phyloP scores from a whole-genome alignment of 441 rosid species.

The Kokia cookei region DNA sequence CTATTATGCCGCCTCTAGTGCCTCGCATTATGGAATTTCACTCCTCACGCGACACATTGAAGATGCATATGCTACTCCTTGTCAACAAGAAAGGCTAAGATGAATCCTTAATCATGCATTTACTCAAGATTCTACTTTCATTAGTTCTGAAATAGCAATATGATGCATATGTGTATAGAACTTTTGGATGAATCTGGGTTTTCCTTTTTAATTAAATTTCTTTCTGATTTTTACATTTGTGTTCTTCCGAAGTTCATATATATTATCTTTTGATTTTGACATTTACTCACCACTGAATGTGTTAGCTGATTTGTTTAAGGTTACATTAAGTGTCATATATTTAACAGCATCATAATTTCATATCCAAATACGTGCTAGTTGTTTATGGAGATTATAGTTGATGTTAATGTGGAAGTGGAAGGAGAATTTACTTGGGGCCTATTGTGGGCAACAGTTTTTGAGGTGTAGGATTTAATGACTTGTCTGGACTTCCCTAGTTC shows the following conservation, averaged over 20 bases:
- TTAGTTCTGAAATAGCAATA: conserved; percentile 9
- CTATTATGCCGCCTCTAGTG: conserved; percentile 87
- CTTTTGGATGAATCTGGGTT: not conserved
- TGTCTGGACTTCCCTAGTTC: not conserved
- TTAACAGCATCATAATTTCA: too few relatives aligned
- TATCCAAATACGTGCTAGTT: too few relatives aligned
- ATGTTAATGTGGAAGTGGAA: not conserved
- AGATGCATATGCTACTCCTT: conserved; percentile 42
- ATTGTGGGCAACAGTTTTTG: not conserved
- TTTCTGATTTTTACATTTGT: not conserved
- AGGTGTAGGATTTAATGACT: not conserved
- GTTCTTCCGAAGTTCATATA: not conserved
- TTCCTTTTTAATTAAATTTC: not conserved
- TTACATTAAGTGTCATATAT: too few relatives aligned
- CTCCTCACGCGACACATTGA: conserved; percentile 69
- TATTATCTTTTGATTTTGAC: too few relatives aligned
- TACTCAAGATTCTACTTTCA: conserved; percentile 2
- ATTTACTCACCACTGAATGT: too few relatives aligned
- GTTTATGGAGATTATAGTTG: not conserved
- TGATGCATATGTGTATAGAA: not conserved
- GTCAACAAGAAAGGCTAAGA: conserved; percentile 39
- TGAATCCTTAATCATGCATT: conserved; percentile 30
- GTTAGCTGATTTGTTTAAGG: too few relatives aligned
- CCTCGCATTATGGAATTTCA: conserved; percentile 80
- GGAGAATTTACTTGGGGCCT: not conserved